Percentiles rank a stretch among this genome's conserved stretches.
phyloP scores from a whole-genome alignment of 1,139 yeast genomes.

The Lodderomyces margitis region DNA sequence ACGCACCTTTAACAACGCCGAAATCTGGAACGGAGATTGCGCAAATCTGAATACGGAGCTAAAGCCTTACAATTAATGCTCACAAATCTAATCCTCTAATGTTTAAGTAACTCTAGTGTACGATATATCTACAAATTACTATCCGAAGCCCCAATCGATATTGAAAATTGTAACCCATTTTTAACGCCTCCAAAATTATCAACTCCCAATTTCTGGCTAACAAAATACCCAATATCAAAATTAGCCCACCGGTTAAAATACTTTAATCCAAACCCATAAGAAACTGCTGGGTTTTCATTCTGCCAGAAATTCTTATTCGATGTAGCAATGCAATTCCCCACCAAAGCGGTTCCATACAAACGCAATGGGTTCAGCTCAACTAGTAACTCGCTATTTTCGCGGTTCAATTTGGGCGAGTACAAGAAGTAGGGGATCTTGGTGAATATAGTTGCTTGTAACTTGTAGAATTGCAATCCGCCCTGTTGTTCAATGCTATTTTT shows the following conservation, averaged over 20 bases:
- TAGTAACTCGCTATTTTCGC: conserved; percentile 14
- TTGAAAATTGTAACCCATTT: conserved; percentile 48
- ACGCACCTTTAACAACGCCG: too few relatives aligned
- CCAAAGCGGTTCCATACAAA: conserved; percentile 35
- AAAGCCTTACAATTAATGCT: too few relatives aligned
- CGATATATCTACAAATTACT: conserved; percentile 10
- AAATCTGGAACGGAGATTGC: too few relatives aligned
- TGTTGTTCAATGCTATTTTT: conserved; percentile 34
- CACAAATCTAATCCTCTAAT: too few relatives aligned
- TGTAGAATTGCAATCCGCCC: conserved; percentile 46
- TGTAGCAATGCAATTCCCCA: conserved; percentile 32
- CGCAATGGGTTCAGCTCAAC: conserved; percentile 41
- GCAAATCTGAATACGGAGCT: too few relatives aligned
- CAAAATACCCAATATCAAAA: conserved; percentile 38
- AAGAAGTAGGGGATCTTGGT: conserved; percentile 37
- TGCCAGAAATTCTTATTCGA: conserved; percentile 21
- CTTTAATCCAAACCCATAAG: conserved; percentile 43
- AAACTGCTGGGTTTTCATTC: conserved; percentile 27
- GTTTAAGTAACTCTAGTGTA: too few relatives aligned
- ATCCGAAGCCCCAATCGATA: conserved; percentile 46
- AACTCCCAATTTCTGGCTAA: conserved; percentile 30
- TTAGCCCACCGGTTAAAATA: conserved; percentile 46
- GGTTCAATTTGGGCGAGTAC: conserved; percentile 13
- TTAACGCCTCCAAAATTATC: conserved; percentile 29
- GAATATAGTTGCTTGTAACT: conserved; percentile 32